Evolutionary conservation across 768 basidiomycete genomes (phyloP).

Genomic region (Termitomyces sp.): DNA sequence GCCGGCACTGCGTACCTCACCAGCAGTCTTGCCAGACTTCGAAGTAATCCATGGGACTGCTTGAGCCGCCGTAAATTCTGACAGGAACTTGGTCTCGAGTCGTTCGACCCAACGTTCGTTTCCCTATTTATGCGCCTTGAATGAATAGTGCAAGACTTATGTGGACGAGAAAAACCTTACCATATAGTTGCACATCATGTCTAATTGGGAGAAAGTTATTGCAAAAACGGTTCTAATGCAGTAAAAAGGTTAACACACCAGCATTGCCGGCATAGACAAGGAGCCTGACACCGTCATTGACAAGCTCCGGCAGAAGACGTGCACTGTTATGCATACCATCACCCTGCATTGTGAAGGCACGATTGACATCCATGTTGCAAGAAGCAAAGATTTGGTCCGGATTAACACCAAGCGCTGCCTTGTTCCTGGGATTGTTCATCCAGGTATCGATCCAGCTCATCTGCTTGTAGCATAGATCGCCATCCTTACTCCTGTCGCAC

Average conservation of each 20-base stretch:
- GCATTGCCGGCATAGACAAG: conserved; percentile 89
- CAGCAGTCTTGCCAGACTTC: conserved; percentile 49
- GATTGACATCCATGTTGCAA: conserved; percentile 81
- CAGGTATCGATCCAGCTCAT: conserved; percentile 86
- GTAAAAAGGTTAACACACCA: conserved; percentile 32
- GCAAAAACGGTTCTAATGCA: not conserved
- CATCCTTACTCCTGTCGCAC: conserved; percentile 71
- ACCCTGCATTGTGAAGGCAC: conserved; percentile 74
- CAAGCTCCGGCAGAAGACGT: conserved; percentile 67
- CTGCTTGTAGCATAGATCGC: conserved; percentile 70
- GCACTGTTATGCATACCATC: conserved; percentile 86
- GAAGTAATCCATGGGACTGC: conserved; percentile 52
- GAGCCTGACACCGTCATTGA: conserved; percentile 78
- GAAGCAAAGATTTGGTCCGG: conserved; percentile 51
- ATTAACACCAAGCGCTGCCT: conserved; percentile 74
- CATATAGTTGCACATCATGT: conserved; percentile 87
- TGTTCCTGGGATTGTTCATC: conserved; percentile 74
- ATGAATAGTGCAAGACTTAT: not conserved
- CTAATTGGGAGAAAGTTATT: conserved; percentile 23
- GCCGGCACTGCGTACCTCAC: conserved; percentile 67
- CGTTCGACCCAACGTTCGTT: conserved; percentile 71
- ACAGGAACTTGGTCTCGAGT: conserved; percentile 55
- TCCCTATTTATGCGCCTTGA: conserved; percentile 35
- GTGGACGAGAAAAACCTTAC: conserved; percentile 26
- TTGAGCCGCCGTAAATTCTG: conserved; percentile 49